Evolutionary conservation across 805 yeast species (phyloP), one percentile per base, ranked within the genome.

Genomic region (Metschnikowia noctiluminum): DNA sequence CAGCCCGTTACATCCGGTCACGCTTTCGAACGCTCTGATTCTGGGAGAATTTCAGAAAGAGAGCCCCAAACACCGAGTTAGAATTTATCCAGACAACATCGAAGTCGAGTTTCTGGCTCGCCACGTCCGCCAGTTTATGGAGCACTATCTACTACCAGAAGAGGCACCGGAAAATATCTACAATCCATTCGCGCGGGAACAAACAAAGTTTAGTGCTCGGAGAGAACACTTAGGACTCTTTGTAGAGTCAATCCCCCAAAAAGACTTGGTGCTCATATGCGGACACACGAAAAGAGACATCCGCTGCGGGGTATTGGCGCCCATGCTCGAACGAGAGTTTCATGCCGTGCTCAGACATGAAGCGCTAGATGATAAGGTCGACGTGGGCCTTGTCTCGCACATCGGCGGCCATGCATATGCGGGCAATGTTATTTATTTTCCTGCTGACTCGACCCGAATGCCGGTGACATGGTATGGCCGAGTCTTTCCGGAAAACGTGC

Each of bases 391-490:
- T 7, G 71, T 85, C 0, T 83, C 91, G 11, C 96, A 89, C 62
- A 72, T 89, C 37, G 95, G 96, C 1, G 96, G 96, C 0, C 96
- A 89, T 62, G 87, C 77, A 2, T 89, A 80, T 64, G 96, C 96
- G 1, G 96, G 96, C 0, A 89, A 89, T 59, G 80, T 89, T 12
- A 68, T 87, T 2, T 76, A 78, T 43, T 81, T 82, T 53, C 62
- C 62, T 13, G 64, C 65, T 5, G 51, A 47, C 28, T 71, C 71
- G 42, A 63, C 62, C 10, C 61, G 66, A 31, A 77, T 80, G 1
- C 41, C 50, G 4, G 53, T 43, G 8, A 64, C 84, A 2, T 88
- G 96, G 96, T 88, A 87, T 61, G 94, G 95, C 0, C 70, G 88
- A 45, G 89, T 88, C 2, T 66, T 70, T 42, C 89, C 92, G 0